Conservation (phyloP, 768 basidiomycete genomes). For the Serendipita sp. region DNA sequence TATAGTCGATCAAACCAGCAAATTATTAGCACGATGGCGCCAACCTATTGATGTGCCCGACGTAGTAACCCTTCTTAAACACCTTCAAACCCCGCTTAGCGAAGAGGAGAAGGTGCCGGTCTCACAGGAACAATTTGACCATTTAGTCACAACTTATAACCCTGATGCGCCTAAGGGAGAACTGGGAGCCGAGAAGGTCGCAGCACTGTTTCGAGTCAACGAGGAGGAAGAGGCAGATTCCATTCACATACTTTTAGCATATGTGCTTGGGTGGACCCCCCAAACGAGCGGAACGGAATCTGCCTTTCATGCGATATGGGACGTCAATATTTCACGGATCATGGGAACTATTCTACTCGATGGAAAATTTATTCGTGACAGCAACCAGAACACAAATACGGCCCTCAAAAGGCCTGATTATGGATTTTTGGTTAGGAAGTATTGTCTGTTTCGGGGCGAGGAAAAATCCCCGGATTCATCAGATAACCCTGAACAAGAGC, state of each 20-base stretch:
- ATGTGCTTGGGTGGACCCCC: not conserved
- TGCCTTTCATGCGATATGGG: slow-evolving; percentile 14
- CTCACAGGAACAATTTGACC: not conserved
- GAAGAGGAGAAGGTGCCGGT: not conserved
- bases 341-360: slow-evolving; percentile 13
- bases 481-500: slow-evolving; percentile 14
- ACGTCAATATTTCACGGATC: slow-evolving; percentile 16
- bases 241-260: not conserved
- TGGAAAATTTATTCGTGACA: slow-evolving; percentile 15
- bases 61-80: too few species aligned
- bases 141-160: not conserved
- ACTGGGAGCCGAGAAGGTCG: not conserved
- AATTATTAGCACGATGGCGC: too few species aligned
- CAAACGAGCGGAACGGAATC: slow-evolving; percentile 11
- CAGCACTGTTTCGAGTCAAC: not conserved
- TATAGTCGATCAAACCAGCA: too few species aligned
- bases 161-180: not conserved
- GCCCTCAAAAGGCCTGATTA: slow-evolving; percentile 13
- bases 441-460: slow-evolving; percentile 18
- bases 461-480: slow-evolving; percentile 12
- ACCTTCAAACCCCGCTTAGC: not conserved
- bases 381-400: slow-evolving; percentile 13
- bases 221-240: not conserved
- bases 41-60: too few species aligned
- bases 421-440: slow-evolving; percentile 12